These are phyloP conservation scores for Acidiella bohemica DNA, from an alignment of 495 filamentous ascomycete species.

Conservation along the genomic window DNA sequence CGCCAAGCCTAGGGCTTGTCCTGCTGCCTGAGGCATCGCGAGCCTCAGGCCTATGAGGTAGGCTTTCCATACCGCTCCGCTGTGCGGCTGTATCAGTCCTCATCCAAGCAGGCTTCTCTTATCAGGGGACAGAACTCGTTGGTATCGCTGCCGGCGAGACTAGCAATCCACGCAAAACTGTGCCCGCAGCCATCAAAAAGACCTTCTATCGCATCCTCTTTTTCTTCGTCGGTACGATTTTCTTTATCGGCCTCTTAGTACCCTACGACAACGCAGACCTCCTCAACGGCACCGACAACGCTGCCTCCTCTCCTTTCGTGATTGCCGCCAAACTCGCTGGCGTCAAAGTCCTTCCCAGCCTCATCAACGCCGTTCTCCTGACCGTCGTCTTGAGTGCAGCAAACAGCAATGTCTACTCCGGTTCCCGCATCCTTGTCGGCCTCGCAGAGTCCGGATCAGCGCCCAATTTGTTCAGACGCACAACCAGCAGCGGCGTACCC, in stretches of 20 bases:
- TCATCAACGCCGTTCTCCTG: slow-evolving; percentile 66
- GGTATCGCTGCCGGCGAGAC: slow-evolving; percentile 71
- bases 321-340: slow-evolving; percentile 49
- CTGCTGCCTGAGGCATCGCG: no score
- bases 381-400: slow-evolving; percentile 54
- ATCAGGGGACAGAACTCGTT: slow-evolving; percentile 52
- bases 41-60: no score
- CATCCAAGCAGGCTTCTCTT: slow-evolving; percentile 32
- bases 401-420: slow-evolving; percentile 72
- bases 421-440: slow-evolving; percentile 62
- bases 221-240: slow-evolving; percentile 54
- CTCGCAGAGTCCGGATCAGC: slow-evolving; percentile 53
- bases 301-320: slow-evolving; percentile 54
- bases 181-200: slow-evolving; percentile 64
- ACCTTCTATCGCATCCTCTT: slow-evolving; percentile 77
- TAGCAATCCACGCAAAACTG: slow-evolving; percentile 58
- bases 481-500: slow-evolving; percentile 46
- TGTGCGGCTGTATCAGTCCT: no score
- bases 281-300: slow-evolving; percentile 38
- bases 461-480: slow-evolving; percentile 42
- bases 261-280: slow-evolving; percentile 26
- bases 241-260: slow-evolving; percentile 46
- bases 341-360: slow-evolving; percentile 51
- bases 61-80: no score
- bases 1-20: no score